Percentiles rank a stretch among this genome's conserved stretches.
Conservation (phyloP, 768 basidiomycete species). For the Tricholomella constricta region DNA sequence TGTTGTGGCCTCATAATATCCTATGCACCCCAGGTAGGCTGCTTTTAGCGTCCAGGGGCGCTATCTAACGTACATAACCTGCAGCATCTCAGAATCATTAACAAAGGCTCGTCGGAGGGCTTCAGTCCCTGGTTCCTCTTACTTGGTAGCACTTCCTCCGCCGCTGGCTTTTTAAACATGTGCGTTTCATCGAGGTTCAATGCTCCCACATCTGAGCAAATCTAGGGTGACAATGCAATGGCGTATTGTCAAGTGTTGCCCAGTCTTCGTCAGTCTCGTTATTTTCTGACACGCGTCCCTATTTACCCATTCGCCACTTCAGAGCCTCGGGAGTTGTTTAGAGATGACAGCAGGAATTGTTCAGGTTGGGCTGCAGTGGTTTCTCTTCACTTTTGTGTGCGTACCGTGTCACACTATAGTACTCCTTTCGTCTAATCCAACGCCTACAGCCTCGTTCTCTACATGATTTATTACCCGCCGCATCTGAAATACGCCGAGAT, state of each 20-base stretch:
- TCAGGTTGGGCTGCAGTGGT: slow-evolving; percentile 84
- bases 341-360: slow-evolving; percentile 81
- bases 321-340: slow-evolving; percentile 73
- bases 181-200: slow-evolving; percentile 30
- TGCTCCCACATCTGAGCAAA: neutral
- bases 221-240: slow-evolving; percentile 83
- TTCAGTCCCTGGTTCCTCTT: slow-evolving; percentile 91
- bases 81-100: slow-evolving; percentile 81
- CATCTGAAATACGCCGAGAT: slow-evolving; percentile 68
- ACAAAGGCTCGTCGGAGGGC: slow-evolving; percentile 78
- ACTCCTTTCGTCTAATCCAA: neutral
- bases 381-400: slow-evolving; percentile 81
- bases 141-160: slow-evolving; percentile 82
- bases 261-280: slow-evolving; percentile 58
- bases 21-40: slow-evolving; percentile 78
- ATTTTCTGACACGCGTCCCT: neutral
- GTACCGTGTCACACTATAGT: slow-evolving; percentile 28
- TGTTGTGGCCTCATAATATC: slow-evolving; percentile 76
- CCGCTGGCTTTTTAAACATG: slow-evolving; percentile 86
- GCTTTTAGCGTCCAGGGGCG: slow-evolving; percentile 5
- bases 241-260: slow-evolving; percentile 80
- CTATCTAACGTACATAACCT: neutral
- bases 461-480: slow-evolving; percentile 88
- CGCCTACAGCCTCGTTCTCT: slow-evolving; percentile 77
- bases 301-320: slow-evolving; percentile 4